Percentiles rank a stretch among this genome's conserved stretches.
phyloP scores from a whole-genome alignment of 306 rosid species.

The Trichosanthes cucumerina region DNA sequence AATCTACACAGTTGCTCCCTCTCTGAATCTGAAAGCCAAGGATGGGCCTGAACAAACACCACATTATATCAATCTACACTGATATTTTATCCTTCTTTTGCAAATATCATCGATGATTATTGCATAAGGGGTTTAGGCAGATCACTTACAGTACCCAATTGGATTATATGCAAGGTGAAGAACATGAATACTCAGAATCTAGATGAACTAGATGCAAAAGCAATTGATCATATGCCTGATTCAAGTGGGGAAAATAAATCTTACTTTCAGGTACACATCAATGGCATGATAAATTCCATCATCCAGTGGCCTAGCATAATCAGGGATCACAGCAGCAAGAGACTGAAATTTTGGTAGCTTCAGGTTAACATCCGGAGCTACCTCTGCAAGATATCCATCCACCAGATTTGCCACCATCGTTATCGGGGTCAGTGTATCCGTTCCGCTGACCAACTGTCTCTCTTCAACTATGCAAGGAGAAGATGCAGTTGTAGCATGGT shows the following conservation, averaged over 20 bases:
- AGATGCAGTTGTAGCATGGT: slow-evolving; percentile 26
- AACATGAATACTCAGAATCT: neutral
- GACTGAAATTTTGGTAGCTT: slow-evolving; percentile 69
- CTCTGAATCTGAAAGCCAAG: slow-evolving; percentile 71
- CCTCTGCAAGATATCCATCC: slow-evolving; percentile 77
- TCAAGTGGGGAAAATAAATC: neutral
- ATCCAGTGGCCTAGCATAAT: slow-evolving; percentile 65
- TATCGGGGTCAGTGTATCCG: slow-evolving; percentile 41
- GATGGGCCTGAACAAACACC: slow-evolving; percentile 52
- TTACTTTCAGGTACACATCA: slow-evolving; percentile 81
- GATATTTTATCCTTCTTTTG: neutral
- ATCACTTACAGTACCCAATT: neutral
- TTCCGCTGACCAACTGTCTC: slow-evolving; percentile 25
- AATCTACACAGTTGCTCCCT: slow-evolving; percentile 80
- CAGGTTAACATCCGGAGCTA: slow-evolving; percentile 74
- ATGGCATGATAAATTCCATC: slow-evolving; percentile 79
- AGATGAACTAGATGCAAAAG: neutral
- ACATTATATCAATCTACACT: neutral
- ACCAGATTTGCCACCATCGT: slow-evolving; percentile 63
- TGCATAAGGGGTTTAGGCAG: neutral
- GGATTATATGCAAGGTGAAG: neutral
- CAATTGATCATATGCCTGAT: neutral
- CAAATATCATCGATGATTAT: neutral
- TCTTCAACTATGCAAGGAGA: slow-evolving; percentile 54
- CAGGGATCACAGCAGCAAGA: slow-evolving; percentile 69